A percentile compares a stretch with the other conserved stretches of the same genome.
Evolutionary conservation across 2,329 filamentous ascomycete genomes (phyloP).

Genomic region (Colletotrichum melonis): DNA sequence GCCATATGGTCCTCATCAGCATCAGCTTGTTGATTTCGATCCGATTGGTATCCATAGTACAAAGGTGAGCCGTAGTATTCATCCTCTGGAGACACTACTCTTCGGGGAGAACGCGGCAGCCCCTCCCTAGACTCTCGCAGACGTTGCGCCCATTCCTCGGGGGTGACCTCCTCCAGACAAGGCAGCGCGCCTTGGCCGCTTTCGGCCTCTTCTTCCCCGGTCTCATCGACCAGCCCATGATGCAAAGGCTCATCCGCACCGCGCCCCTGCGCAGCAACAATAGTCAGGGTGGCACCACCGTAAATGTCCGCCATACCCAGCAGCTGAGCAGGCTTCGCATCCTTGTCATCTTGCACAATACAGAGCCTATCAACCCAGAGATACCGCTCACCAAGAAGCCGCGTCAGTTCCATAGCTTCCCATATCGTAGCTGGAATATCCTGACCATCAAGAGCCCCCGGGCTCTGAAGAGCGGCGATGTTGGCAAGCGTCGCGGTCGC

Average conservation of each 20-base stretch:
- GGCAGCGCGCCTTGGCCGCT: no score
- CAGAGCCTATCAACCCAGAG: slow-evolving; percentile 11
- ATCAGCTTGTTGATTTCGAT: no score
- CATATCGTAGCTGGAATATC: neutral
- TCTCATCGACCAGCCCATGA: neutral
- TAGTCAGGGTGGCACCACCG: neutral
- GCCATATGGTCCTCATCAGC: no score
- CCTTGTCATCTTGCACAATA: neutral
- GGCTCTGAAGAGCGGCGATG: neutral
- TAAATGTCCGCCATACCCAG: neutral
- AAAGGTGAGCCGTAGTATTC: neutral
- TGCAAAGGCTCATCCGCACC: neutral
- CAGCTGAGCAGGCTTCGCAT: neutral
- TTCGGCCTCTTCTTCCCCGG: neutral
- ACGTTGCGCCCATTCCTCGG: neutral
- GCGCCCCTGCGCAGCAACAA: neutral
- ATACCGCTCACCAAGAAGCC: neutral
- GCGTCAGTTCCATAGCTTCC: neutral
- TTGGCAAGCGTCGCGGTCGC: neutral
- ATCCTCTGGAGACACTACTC: neutral
- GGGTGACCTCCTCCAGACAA: neutral
- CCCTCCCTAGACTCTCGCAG: neutral
- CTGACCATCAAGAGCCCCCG: neutral
- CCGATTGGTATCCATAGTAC: neutral
- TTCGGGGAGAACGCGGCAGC: neutral